phyloP scores from a whole-genome alignment of 1,139 yeast genomes.

The Blastobotrys arbuscula region DNA sequence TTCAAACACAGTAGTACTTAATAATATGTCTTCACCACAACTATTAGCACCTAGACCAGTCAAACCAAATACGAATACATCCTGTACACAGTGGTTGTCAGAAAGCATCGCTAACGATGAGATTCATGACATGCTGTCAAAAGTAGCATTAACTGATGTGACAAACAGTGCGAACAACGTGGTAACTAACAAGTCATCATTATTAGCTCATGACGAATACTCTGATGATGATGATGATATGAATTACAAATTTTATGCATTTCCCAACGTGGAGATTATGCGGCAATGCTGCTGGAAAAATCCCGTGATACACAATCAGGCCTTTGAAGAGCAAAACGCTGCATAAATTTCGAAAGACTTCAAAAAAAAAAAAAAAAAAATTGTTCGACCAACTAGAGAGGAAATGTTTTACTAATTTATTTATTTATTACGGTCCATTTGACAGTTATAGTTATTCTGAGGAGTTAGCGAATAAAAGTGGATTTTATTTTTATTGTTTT shows the following conservation, averaged over 20 bases:
- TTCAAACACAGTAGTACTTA: background rate
- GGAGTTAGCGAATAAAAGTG: too few relatives aligned
- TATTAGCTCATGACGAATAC: background rate
- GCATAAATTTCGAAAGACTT: background rate
- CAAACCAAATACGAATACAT: background rate
- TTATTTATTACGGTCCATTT: too few relatives aligned
- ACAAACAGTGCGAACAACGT: background rate
- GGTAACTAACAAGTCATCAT: background rate
- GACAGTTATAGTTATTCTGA: too few relatives aligned
- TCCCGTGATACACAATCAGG: constrained; percentile 24
- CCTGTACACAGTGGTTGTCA: background rate
- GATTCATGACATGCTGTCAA: background rate
- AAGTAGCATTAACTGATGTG: background rate
- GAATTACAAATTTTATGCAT: constrained; percentile 7
- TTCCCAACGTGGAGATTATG: constrained; percentile 23
- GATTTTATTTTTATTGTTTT: too few relatives aligned
- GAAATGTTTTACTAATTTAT: background rate
- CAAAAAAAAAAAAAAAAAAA: too few relatives aligned
- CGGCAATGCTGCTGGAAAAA: constrained; percentile 24
- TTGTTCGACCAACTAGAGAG: background rate
- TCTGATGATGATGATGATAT: background rate
- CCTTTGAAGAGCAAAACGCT: constrained; percentile 17
- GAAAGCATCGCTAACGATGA: background rate
- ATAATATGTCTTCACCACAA: background rate
- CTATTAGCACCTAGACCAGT: constrained; percentile 1